These are phyloP conservation scores for Orbilia quercus DNA, from an alignment of 2,329 filamentous ascomycete genomes.

Conservation along the genomic window DNA sequence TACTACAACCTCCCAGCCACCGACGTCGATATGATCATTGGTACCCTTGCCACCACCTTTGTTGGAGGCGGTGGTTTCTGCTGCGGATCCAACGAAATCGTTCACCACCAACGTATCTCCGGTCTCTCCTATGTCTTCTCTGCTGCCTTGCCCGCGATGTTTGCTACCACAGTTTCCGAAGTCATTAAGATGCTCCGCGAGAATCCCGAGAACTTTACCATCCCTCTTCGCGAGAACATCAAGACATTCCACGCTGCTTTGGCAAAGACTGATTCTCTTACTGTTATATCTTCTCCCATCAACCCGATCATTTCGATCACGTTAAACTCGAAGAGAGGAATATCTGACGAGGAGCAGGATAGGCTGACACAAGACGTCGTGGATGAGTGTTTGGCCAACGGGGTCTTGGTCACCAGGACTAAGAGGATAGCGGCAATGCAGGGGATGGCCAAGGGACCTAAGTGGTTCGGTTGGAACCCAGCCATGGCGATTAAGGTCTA, in stretches of 20 bases:
- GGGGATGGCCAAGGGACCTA: slow-evolving; percentile 68
- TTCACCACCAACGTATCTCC: slow-evolving; percentile 94
- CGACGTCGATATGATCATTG: slow-evolving; percentile 96
- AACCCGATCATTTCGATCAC: slow-evolving; percentile 40
- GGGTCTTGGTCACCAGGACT: slow-evolving; percentile 86
- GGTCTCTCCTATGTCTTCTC: slow-evolving; percentile 95
- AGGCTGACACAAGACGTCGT: slow-evolving; percentile 86
- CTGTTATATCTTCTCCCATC: slow-evolving; percentile 65
- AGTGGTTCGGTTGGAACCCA: slow-evolving; percentile 78
- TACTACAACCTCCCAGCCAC: slow-evolving; percentile 94
- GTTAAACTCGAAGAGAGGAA: slow-evolving; percentile 40
- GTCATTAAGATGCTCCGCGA: slow-evolving; percentile 86
- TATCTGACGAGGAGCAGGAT: slow-evolving; percentile 75
- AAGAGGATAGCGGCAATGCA: slow-evolving; percentile 76
- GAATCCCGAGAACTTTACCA: slow-evolving; percentile 79
- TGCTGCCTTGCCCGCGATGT: slow-evolving; percentile 89
- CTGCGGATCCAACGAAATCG: slow-evolving; percentile 87
- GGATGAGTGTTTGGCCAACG: slow-evolving; percentile 94
- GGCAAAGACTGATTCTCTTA: slow-evolving; percentile 91
- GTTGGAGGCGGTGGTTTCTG: slow-evolving; percentile 97
- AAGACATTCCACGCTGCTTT: slow-evolving; percentile 85
- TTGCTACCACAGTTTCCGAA: slow-evolving; percentile 95
- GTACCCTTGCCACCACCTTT: slow-evolving; percentile 87
- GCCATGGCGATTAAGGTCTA: slow-evolving; percentile 82
- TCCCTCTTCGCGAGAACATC: slow-evolving; percentile 84